Conservation (phyloP, 352 stramenopile genomes). For the Saprolegnia parasitica region DNA sequence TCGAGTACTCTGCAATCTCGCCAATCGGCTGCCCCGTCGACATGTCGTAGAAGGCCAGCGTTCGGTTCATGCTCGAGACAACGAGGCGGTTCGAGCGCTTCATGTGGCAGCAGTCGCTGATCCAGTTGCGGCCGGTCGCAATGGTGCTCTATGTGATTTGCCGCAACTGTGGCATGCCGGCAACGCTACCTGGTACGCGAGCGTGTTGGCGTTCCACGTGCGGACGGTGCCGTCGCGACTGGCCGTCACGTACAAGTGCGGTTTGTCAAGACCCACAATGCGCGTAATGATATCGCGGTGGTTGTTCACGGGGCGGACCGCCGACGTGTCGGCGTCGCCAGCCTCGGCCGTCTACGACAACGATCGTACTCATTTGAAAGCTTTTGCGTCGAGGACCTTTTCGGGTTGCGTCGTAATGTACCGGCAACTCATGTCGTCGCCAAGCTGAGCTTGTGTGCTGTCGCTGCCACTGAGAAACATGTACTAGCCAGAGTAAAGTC, state of each 20-base stretch:
- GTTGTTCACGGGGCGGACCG: slow-evolving; percentile 37
- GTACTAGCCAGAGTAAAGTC: slow-evolving; percentile 38
- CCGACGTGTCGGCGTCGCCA: slow-evolving; percentile 13
- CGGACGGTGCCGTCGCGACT: slow-evolving; percentile 71
- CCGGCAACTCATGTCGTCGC: slow-evolving; percentile 55
- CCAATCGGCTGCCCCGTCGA: slow-evolving; percentile 59
- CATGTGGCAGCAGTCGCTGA: slow-evolving; percentile 78
- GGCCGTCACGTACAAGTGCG: slow-evolving; percentile 62
- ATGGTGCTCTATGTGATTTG: slow-evolving; percentile 35
- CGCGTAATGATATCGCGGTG: slow-evolving; percentile 75
- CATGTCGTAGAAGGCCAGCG: slow-evolving; percentile 77
- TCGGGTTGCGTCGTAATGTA: slow-evolving; percentile 59
- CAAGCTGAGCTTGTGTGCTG: slow-evolving; percentile 51
- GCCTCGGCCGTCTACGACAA: slow-evolving; percentile 2
- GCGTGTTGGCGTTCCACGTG: slow-evolving; percentile 66
- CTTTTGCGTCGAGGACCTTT: slow-evolving; percentile 9
- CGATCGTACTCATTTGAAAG: neutral
- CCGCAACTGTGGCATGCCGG: neutral
- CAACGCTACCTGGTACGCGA: slow-evolving; percentile 43
- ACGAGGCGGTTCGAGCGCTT: slow-evolving; percentile 70
- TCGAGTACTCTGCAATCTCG: slow-evolving; percentile 70
- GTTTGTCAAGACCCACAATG: slow-evolving; percentile 58
- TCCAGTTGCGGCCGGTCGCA: slow-evolving; percentile 65
- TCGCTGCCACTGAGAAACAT: slow-evolving; percentile 80
- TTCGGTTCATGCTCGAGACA: slow-evolving; percentile 75